Evolutionary conservation across 371 early-diverging fungal species (phyloP).

Genomic region (Mortierella sp.): DNA sequence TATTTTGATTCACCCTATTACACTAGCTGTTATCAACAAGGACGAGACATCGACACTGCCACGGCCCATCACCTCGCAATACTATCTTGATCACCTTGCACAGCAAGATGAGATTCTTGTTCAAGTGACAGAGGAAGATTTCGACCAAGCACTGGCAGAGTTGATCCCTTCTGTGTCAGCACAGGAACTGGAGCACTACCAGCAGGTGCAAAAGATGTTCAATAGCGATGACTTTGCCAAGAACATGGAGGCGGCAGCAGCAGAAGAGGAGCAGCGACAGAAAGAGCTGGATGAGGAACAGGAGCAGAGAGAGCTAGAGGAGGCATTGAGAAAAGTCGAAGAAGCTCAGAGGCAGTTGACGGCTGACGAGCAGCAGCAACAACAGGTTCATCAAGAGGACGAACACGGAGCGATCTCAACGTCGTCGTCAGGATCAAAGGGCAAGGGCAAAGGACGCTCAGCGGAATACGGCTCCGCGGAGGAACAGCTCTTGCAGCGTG

Average conservation of each 20-base stretch:
- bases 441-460: slow-evolving; percentile 50
- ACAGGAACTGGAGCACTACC: slow-evolving; percentile 90
- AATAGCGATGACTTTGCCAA: slow-evolving; percentile 53
- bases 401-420: neutral
- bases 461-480: slow-evolving; percentile 25
- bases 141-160: slow-evolving; percentile 83
- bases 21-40: slow-evolving; percentile 31
- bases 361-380: slow-evolving; percentile 6
- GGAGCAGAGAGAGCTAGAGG: neutral
- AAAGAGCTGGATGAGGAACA: slow-evolving; percentile 1
- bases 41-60: slow-evolving; percentile 47
- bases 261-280: slow-evolving; percentile 21
- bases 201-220: slow-evolving; percentile 76
- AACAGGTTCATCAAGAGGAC: too few species aligned
- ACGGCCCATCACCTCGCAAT: slow-evolving; percentile 77
- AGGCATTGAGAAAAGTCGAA: slow-evolving; percentile 28
- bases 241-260: slow-evolving; percentile 39
- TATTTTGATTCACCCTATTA: neutral
- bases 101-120: slow-evolving; percentile 74
- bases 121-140: slow-evolving; percentile 84
- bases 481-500: slow-evolving; percentile 4
- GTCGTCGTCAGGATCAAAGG: slow-evolving; percentile 12
- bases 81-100: slow-evolving; percentile 85
- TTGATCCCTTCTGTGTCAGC: slow-evolving; percentile 91
- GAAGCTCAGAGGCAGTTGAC: slow-evolving; percentile 25